A percentile compares a stretch with the other conserved stretches of the same genome.
Conservation (phyloP, 1,139 yeast genomes). For the Candida mesenterica region DNA sequence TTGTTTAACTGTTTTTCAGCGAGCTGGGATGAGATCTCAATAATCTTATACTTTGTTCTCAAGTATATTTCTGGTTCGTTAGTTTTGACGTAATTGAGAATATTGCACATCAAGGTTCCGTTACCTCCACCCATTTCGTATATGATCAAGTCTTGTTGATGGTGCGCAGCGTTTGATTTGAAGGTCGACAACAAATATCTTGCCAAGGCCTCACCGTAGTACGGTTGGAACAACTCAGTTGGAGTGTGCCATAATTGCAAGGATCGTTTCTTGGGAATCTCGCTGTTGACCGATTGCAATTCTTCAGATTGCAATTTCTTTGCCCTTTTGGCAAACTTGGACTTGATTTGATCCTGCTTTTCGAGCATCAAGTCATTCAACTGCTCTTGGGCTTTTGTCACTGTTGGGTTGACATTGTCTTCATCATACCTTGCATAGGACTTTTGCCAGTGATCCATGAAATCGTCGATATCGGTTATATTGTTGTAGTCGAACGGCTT, state of each 20-base stretch:
- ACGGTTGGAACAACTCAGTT: constrained; percentile 79
- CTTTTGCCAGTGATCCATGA: constrained; percentile 64
- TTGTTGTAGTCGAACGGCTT: constrained; percentile 60
- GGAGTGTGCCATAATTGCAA: constrained; percentile 90
- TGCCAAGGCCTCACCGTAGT: constrained; percentile 82
- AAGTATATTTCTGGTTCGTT: constrained; percentile 71
- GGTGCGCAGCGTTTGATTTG: constrained; percentile 57
- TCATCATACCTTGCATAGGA: constrained; percentile 62
- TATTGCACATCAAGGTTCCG: constrained; percentile 79
- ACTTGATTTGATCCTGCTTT: constrained; percentile 11
- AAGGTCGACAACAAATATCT: constrained; percentile 69
- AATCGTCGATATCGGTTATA: constrained; percentile 65
- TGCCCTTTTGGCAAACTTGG: constrained; percentile 34
- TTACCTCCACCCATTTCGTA: constrained; percentile 93
- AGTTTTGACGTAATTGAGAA: constrained; percentile 62
- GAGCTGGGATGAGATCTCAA: constrained; percentile 71
- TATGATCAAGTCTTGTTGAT: constrained; percentile 63
- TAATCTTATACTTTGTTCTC: constrained; percentile 66
- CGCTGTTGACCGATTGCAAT: constrained; percentile 10
- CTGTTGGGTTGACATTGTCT: constrained; percentile 13
- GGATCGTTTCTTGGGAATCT: constrained; percentile 29
- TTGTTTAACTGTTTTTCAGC: constrained; percentile 57
- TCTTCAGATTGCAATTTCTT: constrained; percentile 24
- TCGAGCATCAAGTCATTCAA: constrained; percentile 15
- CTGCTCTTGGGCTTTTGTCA: constrained; percentile 12